Conservation (phyloP, 768 basidiomycete genomes). For the Trametopsis cervina region DNA sequence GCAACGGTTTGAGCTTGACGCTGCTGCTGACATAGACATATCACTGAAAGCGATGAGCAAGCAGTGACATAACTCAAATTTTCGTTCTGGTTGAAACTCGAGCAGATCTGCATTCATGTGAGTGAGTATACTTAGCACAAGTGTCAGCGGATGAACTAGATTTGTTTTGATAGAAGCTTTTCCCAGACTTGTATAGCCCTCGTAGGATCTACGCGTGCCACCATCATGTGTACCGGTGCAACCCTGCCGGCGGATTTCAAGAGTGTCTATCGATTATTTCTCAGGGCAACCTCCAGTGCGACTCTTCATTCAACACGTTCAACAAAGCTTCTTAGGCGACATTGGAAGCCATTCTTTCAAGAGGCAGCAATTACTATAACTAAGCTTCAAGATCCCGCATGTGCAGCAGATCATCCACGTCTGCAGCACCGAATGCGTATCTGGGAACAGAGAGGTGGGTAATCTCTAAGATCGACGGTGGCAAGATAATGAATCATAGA, state of each 20-base stretch:
- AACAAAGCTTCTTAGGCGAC: constrained; percentile 35
- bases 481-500: constrained; percentile 4
- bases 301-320: constrained; percentile 46
- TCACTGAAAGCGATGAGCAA: too few relatives aligned
- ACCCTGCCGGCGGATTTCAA: constrained; percentile 34
- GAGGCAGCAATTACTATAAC: constrained; percentile 37
- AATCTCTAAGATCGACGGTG: background rate
- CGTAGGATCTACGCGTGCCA: too few relatives aligned
- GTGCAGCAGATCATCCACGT: constrained; percentile 24
- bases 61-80: too few relatives aligned
- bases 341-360: constrained; percentile 53
- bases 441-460: constrained; percentile 54
- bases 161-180: too few relatives aligned
- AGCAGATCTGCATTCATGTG: too few relatives aligned
- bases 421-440: constrained; percentile 36
- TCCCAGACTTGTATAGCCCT: too few relatives aligned
- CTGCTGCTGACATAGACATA: too few relatives aligned
- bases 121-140: too few relatives aligned
- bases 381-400: constrained; percentile 30
- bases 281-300: constrained; percentile 49
- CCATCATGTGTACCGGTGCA: background rate
- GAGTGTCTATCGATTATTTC: constrained; percentile 53
- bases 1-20: too few relatives aligned
- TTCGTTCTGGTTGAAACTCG: too few relatives aligned
- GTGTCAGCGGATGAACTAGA: too few relatives aligned